These are phyloP conservation scores for Coemansia sp. DNA, from an alignment of 192 early-diverging fungal genomes.

Conservation along the genomic window DNA sequence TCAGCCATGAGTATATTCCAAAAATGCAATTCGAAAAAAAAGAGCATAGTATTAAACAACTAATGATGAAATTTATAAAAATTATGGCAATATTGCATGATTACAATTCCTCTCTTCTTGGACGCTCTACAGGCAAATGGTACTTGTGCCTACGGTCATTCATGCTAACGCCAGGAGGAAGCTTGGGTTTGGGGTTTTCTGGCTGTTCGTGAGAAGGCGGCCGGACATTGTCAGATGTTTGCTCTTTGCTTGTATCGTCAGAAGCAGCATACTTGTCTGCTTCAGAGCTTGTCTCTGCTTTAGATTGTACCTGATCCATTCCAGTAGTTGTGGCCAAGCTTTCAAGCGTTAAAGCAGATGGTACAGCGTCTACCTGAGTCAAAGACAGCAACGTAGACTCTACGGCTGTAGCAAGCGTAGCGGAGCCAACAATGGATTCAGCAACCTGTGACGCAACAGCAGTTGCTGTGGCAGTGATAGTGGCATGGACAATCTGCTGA, in stretches of 20 bases:
- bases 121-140: constrained; percentile 18
- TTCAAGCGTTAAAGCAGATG: constrained; percentile 2
- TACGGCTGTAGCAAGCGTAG: not conserved
- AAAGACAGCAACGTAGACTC: not conserved
- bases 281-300: too few species aligned
- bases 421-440: not conserved
- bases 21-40: not conserved
- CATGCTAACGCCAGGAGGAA: too few species aligned
- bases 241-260: too few species aligned
- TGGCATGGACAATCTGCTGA: not conserved
- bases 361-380: not conserved
- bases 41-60: too few species aligned
- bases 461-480: constrained; percentile 1
- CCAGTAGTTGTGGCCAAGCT: constrained; percentile 12
- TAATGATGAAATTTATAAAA: too few species aligned
- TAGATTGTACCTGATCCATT: too few species aligned
- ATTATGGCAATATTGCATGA: not conserved
- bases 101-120: constrained; percentile 16
- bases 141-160: not conserved
- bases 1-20: constrained; percentile 20
- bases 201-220: too few species aligned
- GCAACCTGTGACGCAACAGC: not conserved
- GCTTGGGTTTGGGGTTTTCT: too few species aligned
- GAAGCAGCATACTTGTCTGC: too few species aligned
- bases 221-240: too few species aligned